These are phyloP conservation scores for Wickerhamomyces subpelliculosus DNA, from an alignment of 805 yeast genomes.

Conservation along the genomic window DNA sequence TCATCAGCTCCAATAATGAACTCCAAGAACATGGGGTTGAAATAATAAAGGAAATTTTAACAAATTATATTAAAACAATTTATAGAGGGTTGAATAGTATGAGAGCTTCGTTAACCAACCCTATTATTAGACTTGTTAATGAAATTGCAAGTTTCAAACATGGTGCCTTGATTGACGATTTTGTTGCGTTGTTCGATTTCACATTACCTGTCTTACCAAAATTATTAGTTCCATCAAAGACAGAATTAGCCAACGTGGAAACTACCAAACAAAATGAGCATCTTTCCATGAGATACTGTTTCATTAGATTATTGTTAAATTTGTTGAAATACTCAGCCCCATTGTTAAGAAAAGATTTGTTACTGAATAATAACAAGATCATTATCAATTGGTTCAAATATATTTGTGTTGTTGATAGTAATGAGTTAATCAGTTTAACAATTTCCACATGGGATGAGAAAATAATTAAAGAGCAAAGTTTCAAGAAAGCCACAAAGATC, in stretches of 20 bases:
- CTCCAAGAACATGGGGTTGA: conserved; percentile 24
- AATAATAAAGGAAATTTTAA: conserved; percentile 46
- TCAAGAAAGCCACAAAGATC: conserved; percentile 64
- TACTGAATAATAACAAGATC: conserved; percentile 49
- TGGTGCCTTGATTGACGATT: conserved; percentile 46
- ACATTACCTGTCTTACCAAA: conserved; percentile 54
- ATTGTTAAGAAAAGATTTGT: conserved; percentile 55
- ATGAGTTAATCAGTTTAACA: conserved; percentile 31
- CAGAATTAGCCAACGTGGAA: conserved; percentile 35
- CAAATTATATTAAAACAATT: conserved; percentile 51
- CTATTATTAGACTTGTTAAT: conserved; percentile 51
- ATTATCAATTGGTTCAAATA: conserved; percentile 64
- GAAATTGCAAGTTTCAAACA: conserved; percentile 43
- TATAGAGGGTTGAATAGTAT: conserved; percentile 59
- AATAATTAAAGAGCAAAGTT: conserved; percentile 52
- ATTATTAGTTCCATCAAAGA: conserved; percentile 45
- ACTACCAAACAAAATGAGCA: conserved; percentile 27
- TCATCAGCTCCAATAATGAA: conserved; percentile 10
- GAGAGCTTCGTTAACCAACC: conserved; percentile 53
- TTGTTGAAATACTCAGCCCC: conserved; percentile 44
- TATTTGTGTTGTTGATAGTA: conserved; percentile 47
- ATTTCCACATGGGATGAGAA: conserved; percentile 40
- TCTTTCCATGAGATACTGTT: conserved; percentile 47
- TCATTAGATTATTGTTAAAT: conserved; percentile 55
- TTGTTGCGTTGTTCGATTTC: conserved; percentile 64